Base-by-base conservation (phyloP, 345 rosid species). In the Linum lewisii region DNA sequence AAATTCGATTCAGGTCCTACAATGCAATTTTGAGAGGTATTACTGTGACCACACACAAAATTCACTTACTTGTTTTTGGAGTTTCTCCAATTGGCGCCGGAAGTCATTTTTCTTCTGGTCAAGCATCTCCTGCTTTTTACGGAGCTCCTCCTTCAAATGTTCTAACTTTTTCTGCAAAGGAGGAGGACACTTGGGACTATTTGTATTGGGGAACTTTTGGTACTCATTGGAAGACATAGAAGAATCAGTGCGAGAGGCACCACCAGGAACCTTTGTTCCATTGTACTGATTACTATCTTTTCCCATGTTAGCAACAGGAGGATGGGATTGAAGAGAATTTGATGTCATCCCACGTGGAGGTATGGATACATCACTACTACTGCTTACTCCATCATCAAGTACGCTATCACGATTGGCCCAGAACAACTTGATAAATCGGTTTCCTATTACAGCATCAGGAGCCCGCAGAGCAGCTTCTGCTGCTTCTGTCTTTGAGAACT, bases 71-170 rank as follows among this genome's bases (percentile, higher is more conserved):
- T 85, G 91, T 85, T 84, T 93, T 71, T 76, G 76, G 63, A 90
- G 82, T 54, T 77, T 80, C 50, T 81, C 81, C 83, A 90, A 71
- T 67, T 82, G 74, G 50, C 81, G 85, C 50, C 82, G 82, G 73
- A 85, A 90, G 63, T 90, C 88, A 18, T 70, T 84, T 51, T 92
- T 82, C 74, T 87, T 90, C 82, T 79, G 90, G 67, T 82, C 99
- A 77, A 93, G 78, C 81, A 84, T 69, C 74, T 90, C 90, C 73
- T 79, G 99, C 79, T 90, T 93, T 79, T 82, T 87, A 51, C 87
- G 88, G 15, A 93, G 82, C 45, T 87, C 80, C 73, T 87, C 96
- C 82, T 84, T 90, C 79, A 93, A 71, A 64, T 63, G 90, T 78
- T 84, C 97, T 49, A 85, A 64, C 75, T 93, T 89, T 77, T 85